phyloP scores from a whole-genome alignment of 148 eudicot genomes.

The Chenopodium quinoa region DNA sequence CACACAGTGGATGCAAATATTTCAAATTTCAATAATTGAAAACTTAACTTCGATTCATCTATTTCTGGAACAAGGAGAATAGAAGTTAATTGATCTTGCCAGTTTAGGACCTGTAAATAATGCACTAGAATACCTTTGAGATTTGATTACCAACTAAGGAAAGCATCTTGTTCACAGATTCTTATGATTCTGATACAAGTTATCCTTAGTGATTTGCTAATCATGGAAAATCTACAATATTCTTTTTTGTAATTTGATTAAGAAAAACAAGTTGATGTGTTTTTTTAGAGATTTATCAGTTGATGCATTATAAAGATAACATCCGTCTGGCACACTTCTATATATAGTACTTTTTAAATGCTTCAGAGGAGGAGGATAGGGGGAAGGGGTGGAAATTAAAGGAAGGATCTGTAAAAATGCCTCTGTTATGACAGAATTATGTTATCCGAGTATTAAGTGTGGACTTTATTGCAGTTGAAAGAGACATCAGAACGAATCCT shows the following conservation, averaged over 20 bases:
- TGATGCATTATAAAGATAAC: not conserved
- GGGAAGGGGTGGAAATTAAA: not conserved
- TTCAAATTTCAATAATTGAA: not conserved
- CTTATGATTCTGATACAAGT: not conserved
- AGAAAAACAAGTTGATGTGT: not conserved
- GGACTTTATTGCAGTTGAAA: conserved; percentile 55
- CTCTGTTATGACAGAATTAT: not conserved
- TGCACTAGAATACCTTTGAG: not conserved
- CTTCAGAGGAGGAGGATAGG: not conserved
- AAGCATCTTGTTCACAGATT: not conserved
- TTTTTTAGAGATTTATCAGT: not conserved
- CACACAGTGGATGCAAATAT: no score
- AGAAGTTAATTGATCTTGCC: not conserved
- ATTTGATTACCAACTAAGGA: not conserved
- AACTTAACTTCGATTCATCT: not conserved
- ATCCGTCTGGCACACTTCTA: not conserved
- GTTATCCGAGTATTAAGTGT: not conserved
- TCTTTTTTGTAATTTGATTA: not conserved
- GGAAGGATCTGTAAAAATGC: not conserved
- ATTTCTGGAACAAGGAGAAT: not conserved
- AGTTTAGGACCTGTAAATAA: not conserved
- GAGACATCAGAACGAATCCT: conserved; percentile 79
- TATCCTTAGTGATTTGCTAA: not conserved
- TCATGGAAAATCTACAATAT: not conserved
- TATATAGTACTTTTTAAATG: not conserved